A percentile compares a stretch with the other conserved stretches of the same genome.
Evolutionary conservation across 2,329 filamentous ascomycete genomes (phyloP).

Genomic region (Talaromyces sp.): DNA sequence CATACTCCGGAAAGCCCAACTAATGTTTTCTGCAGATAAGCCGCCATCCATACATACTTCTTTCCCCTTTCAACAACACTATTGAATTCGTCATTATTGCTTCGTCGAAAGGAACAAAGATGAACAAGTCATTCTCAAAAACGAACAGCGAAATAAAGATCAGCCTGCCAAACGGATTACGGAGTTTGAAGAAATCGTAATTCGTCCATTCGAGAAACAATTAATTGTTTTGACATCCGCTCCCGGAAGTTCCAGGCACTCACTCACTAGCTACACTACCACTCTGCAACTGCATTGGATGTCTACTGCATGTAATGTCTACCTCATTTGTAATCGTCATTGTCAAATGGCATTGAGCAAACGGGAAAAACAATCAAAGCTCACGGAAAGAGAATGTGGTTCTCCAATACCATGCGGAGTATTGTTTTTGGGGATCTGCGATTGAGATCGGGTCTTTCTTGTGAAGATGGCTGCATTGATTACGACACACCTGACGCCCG

Average conservation of each 20-base stretch:
- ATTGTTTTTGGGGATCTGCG: constrained; percentile 9
- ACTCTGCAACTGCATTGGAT: not conserved
- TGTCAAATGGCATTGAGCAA: not conserved
- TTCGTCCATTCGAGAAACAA: not conserved
- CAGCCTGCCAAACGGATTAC: not conserved
- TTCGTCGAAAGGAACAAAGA: not conserved
- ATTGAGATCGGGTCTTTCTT: not conserved
- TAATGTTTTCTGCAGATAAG: not conserved
- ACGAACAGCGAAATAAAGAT: not conserved
- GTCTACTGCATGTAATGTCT: not conserved
- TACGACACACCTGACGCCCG: not conserved
- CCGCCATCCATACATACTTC: too few relatives aligned
- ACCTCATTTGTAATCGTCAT: not conserved
- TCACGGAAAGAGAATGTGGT: not conserved
- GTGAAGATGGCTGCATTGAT: constrained; percentile 1
- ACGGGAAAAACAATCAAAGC: not conserved
- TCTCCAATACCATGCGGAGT: constrained; percentile 6
- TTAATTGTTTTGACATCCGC: not conserved
- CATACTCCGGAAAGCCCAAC: not conserved
- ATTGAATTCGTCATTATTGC: not conserved
- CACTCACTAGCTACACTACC: not conserved
- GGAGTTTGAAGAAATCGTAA: constrained; percentile 1
- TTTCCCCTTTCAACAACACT: not conserved
- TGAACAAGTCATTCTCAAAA: not conserved
- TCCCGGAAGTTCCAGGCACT: not conserved